phyloP scores from a whole-genome alignment of 129 eudicot genomes.

The Flaveria robusta region DNA sequence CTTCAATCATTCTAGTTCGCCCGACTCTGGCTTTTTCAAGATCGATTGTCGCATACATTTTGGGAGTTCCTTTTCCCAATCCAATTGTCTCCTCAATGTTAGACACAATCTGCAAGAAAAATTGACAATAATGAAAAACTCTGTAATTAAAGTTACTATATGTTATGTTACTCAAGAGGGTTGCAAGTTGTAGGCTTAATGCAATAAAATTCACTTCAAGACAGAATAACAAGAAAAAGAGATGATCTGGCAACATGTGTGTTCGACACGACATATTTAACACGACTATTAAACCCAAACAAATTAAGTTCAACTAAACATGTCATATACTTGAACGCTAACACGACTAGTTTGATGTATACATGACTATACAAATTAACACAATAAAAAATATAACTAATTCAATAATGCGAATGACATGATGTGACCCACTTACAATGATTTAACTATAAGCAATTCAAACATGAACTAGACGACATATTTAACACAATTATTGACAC shows the following conservation, averaged over 20 bases:
- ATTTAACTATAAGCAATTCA: not conserved
- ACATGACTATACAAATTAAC: not conserved
- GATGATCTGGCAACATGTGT: not conserved
- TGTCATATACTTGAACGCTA: not conserved
- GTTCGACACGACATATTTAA: not conserved
- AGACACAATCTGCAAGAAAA: constrained; percentile 42
- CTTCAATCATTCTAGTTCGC: constrained; percentile 56
- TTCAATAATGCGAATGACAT: not conserved
- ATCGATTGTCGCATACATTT: constrained; percentile 71
- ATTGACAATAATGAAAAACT: constrained; percentile 1
- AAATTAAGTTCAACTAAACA: not conserved
- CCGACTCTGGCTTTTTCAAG: constrained; percentile 77
- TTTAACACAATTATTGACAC: not conserved
- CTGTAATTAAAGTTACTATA: not conserved
- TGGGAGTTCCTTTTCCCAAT: constrained; percentile 69
- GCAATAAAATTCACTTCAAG: not conserved
- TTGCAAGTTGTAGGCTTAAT: constrained; percentile 1
- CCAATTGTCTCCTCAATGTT: constrained; percentile 69
- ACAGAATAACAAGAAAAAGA: not conserved
- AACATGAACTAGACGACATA: not conserved
- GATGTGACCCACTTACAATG: not conserved
- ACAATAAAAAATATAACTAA: not conserved
- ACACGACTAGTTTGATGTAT: not conserved
- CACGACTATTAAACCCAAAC: not conserved
- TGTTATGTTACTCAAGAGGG: constrained; percentile 6